phyloP scores from a whole-genome alignment of 495 filamentous ascomycete species.

The Penicillium nucicola region DNA sequence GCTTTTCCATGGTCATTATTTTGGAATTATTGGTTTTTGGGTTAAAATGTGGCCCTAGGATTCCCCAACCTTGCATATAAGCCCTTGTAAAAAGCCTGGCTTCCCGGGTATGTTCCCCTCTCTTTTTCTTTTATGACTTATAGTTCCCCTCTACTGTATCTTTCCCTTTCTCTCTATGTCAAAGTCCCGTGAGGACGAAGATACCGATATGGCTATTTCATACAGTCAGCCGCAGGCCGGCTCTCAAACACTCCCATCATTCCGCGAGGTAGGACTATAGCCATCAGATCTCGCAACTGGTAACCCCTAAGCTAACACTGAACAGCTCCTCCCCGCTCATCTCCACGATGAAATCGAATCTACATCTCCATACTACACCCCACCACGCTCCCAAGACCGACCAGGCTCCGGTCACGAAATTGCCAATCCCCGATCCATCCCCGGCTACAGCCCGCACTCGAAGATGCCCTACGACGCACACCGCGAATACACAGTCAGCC shows the following conservation, averaged over 20 bases:
- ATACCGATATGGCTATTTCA: constrained; percentile 45
- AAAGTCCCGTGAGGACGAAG: constrained; percentile 36
- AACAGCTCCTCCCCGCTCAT: constrained; percentile 43
- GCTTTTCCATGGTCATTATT: constrained; percentile 29
- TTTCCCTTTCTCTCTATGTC: constrained; percentile 34
- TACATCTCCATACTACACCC: constrained; percentile 33
- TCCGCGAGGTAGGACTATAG: constrained; percentile 38
- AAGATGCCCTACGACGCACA: constrained; percentile 22
- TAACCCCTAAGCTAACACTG: not conserved
- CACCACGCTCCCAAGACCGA: constrained; percentile 34
- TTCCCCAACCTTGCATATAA: constrained; percentile 32
- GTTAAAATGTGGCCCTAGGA: constrained; percentile 29
- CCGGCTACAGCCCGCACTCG: constrained; percentile 16
- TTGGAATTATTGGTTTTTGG: constrained; percentile 13
- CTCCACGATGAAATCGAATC: constrained; percentile 49
- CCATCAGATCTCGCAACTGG: too few relatives aligned
- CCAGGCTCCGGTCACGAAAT: constrained; percentile 35
- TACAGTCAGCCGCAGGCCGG: constrained; percentile 38
- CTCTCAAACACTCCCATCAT: constrained; percentile 43
- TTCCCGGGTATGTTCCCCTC: constrained; percentile 11
- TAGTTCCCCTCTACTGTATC: not conserved
- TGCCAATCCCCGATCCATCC: constrained; percentile 29
- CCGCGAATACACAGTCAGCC: constrained; percentile 30
- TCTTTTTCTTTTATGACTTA: not conserved
- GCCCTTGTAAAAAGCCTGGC: constrained; percentile 23